Conservation (phyloP, 2,329 filamentous ascomycete species). For the Elsinoe australis region DNA sequence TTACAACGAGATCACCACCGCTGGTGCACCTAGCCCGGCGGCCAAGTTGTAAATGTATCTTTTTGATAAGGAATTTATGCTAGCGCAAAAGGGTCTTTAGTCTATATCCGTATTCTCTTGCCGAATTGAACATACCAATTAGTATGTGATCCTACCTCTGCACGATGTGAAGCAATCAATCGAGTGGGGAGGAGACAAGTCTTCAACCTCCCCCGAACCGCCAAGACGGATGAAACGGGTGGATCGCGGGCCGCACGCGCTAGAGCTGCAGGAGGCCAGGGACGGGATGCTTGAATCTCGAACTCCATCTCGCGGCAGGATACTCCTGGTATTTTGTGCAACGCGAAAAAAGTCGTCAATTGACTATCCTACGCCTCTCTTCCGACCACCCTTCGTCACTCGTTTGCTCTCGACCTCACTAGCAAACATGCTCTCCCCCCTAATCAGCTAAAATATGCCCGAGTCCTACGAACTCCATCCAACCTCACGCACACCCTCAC, state of each 20-base stretch:
- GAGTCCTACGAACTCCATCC: conserved; percentile 17
- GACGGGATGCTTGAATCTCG: conserved; percentile 9
- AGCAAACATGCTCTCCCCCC: conserved; percentile 4
- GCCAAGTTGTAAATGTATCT: conserved; percentile 36
- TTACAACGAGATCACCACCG: conserved; percentile 79
- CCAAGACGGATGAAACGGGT: conserved; percentile 1
- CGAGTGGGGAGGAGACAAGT: no score
- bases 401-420: background rate
- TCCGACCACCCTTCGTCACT: background rate
- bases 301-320: conserved; percentile 12
- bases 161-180: background rate
- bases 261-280: conserved; percentile 10
- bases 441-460: conserved; percentile 13
- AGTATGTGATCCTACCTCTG: background rate
- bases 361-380: background rate
- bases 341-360: conserved; percentile 1
- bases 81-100: conserved; percentile 7
- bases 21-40: conserved; percentile 54
- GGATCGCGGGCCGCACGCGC: conserved; percentile 4
- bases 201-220: no score
- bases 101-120: background rate
- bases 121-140: background rate
- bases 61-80: background rate
- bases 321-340: background rate
- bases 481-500: conserved; percentile 12